Evolutionary conservation across 139 green algal species (phyloP), one percentile per base, ranked within the genome.

Genomic region (Asterochloris erici): DNA sequence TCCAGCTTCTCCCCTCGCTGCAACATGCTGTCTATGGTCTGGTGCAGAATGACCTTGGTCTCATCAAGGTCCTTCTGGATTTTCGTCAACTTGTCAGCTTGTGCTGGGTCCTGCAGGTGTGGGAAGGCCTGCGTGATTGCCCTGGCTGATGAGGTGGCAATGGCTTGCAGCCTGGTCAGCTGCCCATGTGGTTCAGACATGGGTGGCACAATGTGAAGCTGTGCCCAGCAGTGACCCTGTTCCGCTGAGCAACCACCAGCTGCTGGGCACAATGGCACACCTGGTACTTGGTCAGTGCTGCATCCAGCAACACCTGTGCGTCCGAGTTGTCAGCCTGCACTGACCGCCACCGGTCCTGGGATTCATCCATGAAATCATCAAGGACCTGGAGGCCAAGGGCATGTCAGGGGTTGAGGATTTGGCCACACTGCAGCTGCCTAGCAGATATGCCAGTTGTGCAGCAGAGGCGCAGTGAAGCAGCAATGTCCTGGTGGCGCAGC

Each of bases 1-100:
- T 99, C 97, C 63, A 99, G 87, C 92, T 99, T 99, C 88, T 99
- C 97, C 10, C 97, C 97, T 14, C 97, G 85, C 85, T 94, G 91
- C 81, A 99, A 89, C 83, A 99, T 96, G 80, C 90, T 96, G 86
- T 99, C 97, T 78, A 99, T 99, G 10, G 97, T 99, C 83, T 98
- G 93, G 86, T 99, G 97, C 88, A 98, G 89, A 14, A 98, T 91
- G 73, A 97, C 88, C 81, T 94, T 92, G 6, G 94, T 98, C 83
- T 98, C 96, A 85, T 98, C 96, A 29, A 99, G 82, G 83, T 99
- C 97, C 38, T 92, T 90, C 88, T 99, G 97, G 64, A 99, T 99
- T 85, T 97, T 98, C 11, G 95, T 88, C 29, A 99, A 90, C 90
- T 99, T 99, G 91, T 99, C 97, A 21, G 96, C 97, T 83, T 94